These are phyloP conservation scores for Elaeagnus macrophylla DNA, from an alignment of 306 rosid genomes.

Conservation along the genomic window DNA sequence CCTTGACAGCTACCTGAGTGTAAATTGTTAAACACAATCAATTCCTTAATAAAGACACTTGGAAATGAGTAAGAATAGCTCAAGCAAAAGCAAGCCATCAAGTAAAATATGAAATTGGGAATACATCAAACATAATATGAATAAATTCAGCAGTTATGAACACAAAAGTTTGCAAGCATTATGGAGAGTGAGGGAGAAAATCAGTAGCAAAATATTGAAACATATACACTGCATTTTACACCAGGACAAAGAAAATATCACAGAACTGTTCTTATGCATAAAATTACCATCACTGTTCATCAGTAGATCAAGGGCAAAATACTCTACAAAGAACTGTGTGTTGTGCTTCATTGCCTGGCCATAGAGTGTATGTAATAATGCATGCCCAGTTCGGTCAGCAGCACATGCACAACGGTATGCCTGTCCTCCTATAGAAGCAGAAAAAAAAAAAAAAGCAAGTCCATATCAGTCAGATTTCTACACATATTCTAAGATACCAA, in stretches of 20 bases:
- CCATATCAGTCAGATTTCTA: slow-evolving; percentile 18
- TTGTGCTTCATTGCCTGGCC: slow-evolving; percentile 90
- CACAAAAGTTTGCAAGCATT: no score
- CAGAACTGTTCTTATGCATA: not conserved
- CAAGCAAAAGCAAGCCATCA: not conserved
- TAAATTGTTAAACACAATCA: slow-evolving; percentile 22
- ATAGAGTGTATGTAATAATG: slow-evolving; percentile 75
- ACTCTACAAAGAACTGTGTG: slow-evolving; percentile 85
- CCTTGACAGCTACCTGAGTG: slow-evolving; percentile 83
- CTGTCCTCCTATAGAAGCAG: slow-evolving; percentile 59
- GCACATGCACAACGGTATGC: slow-evolving; percentile 97
- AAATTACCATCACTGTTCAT: slow-evolving; percentile 72
- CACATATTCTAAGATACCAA: not conserved
- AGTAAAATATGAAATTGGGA: no score
- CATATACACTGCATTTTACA: not conserved
- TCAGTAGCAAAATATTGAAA: not conserved
- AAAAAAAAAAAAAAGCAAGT: slow-evolving; percentile 17
- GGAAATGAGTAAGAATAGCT: not conserved
- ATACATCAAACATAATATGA: no score
- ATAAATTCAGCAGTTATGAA: no score
- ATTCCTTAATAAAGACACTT: not conserved
- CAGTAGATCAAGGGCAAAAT: slow-evolving; percentile 75
- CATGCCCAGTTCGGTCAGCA: slow-evolving; percentile 94
- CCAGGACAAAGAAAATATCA: not conserved
- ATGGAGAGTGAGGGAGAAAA: no score